Conservation (phyloP, 1,284 basidiomycete species). For the Trichosporon inkin region DNA sequence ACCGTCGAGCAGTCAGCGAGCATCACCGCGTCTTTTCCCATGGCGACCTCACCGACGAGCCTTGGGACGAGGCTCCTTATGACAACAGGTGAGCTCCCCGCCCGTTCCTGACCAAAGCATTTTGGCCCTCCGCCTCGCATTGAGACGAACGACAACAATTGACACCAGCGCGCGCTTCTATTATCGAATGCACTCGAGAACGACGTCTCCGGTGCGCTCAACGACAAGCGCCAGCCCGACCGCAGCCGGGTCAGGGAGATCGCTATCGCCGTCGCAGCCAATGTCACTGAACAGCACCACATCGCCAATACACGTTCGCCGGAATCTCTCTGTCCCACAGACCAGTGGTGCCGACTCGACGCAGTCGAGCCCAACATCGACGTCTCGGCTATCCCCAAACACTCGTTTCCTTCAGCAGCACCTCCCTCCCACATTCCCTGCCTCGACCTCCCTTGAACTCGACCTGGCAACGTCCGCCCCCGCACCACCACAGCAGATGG, state of each 20-base stretch:
- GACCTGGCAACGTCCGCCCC: neutral
- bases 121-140: neutral
- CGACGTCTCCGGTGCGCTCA: constrained; percentile 37
- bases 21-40: neutral
- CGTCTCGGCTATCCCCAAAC: constrained; percentile 40
- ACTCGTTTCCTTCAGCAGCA: constrained; percentile 45
- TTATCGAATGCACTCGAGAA: constrained; percentile 35
- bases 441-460: neutral
- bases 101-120: neutral
- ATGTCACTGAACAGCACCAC: constrained; percentile 9
- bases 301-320: constrained; percentile 27
- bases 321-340: constrained; percentile 29
- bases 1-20: constrained; percentile 4
- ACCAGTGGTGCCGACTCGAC: constrained; percentile 12
- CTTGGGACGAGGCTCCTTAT: constrained; percentile 24
- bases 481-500: constrained; percentile 26
- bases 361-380: constrained; percentile 21
- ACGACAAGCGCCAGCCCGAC: constrained; percentile 5
- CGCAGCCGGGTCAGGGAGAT: constrained; percentile 10
- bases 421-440: constrained; percentile 42
- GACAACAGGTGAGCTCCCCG: constrained; percentile 42
- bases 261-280: constrained; percentile 14
- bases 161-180: constrained; percentile 46
- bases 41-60: constrained; percentile 19
- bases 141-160: neutral